Percentiles rank a stretch among this genome's conserved stretches.
Conservation (phyloP, 345 rosid species). For the Populus alba region DNA sequence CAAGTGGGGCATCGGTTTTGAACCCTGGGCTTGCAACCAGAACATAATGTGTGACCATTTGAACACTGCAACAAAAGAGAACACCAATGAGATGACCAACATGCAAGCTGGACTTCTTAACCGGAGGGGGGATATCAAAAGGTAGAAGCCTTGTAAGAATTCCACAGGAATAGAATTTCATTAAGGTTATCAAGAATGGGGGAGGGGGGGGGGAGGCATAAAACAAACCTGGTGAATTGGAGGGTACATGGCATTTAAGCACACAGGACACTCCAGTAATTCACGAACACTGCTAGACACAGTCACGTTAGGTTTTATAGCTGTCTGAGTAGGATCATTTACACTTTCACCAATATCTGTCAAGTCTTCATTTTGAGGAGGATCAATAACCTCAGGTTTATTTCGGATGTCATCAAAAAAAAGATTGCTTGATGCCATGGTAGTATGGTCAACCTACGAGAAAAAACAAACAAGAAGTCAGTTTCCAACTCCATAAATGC, state of each 20-base stretch:
- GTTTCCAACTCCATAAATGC: background rate
- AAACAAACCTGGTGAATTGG: slow-evolving; percentile 78
- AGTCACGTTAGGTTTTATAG: slow-evolving; percentile 51
- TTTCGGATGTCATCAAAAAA: slow-evolving; percentile 55
- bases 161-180: background rate
- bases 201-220: background rate
- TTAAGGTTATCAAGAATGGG: background rate
- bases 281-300: slow-evolving; percentile 79
- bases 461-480: slow-evolving; percentile 1
- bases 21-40: slow-evolving; percentile 78
- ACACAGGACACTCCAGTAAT: slow-evolving; percentile 81
- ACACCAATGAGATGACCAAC: slow-evolving; percentile 7
- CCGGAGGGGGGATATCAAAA: background rate
- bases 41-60: slow-evolving; percentile 80
- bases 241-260: slow-evolving; percentile 85
- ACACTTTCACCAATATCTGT: slow-evolving; percentile 46
- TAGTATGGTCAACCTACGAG: slow-evolving; percentile 10
- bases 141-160: background rate
- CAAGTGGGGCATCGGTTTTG: slow-evolving; percentile 85
- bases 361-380: slow-evolving; percentile 53
- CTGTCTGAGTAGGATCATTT: slow-evolving; percentile 51
- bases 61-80: slow-evolving; percentile 49
- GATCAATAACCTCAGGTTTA: slow-evolving; percentile 71
- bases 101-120: background rate
- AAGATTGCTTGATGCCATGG: slow-evolving; percentile 57